Base-by-base conservation (phyloP, 116 monocot genomes). In the Iris pallida region DNA sequence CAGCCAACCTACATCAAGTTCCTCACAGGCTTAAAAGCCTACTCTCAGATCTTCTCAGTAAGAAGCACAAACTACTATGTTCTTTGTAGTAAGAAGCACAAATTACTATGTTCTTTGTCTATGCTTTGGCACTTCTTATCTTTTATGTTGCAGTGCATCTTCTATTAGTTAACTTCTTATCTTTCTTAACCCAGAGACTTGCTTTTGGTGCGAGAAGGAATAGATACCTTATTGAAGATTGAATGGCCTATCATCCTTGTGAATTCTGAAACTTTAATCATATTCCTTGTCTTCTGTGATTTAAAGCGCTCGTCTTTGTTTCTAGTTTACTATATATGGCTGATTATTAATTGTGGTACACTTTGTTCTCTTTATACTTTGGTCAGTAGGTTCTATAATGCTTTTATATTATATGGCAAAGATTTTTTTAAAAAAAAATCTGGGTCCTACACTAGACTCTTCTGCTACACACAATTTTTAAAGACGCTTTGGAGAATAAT, bases 1-100 rank as follows among this genome's bases (percentile, higher is more conserved):
- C 49, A 85, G 63, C 96, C 96, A 11, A 86, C 96, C 11, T 96
- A 96, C 80, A 87, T 96, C 44, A 84, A 89, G 55, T 96, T 92
- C 69, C 89, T 96, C 45, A 92, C 96, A 1, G 96, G 96, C 68
- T 69, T 96, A 61, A 96, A 89, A 82, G 96, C 96, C 53, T 96
- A 96, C 72, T 89, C 96, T 17, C 86, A 90, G 71, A 92, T 97
- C 53, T 97, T 92, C 77, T 92, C 96, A 77, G 92, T 97, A 75
- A 64, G 64, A 64, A 70, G 52, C 57, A 43, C 41, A 30, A 64
- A 41, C 9, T 52, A 7, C 14, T 65, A 8, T 48, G 56, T 61
- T 30, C 6, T 20, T 63, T 17, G 5, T 15, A 77, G 92, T 97
- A 75, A 64, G 64, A 64, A 70, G 52, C 57, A 43, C 41, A 30